Conservation (phyloP, 441 rosid species). For the Gossypium davidsonii region DNA sequence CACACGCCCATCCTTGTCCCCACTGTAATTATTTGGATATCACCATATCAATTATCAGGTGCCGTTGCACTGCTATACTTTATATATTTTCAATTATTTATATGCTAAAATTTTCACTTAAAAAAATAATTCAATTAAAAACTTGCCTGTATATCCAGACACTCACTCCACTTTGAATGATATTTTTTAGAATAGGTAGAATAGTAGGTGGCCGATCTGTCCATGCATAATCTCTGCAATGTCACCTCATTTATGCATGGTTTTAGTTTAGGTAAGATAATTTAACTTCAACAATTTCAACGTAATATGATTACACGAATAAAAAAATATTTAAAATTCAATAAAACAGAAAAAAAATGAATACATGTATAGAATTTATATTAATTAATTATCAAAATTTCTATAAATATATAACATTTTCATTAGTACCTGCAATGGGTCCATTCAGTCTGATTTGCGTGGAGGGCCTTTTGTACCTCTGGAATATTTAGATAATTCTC, state of each 20-base stretch:
- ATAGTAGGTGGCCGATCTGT: conserved; percentile 8
- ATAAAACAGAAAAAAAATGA: too few species aligned
- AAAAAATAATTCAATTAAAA: not conserved
- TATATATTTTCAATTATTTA: not conserved
- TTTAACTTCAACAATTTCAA: not conserved
- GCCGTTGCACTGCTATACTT: not conserved
- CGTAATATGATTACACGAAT: not conserved
- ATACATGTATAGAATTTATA: too few species aligned
- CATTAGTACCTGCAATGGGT: conserved; percentile 10
- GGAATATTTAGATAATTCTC: conserved; percentile 14
- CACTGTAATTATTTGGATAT: not conserved
- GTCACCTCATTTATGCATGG: not conserved
- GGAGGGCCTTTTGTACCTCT: conserved; percentile 28
- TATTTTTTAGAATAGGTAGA: conserved; percentile 19
- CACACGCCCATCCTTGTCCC: conserved; percentile 1
- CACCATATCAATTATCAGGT: not conserved
- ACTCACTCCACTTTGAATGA: conserved; percentile 23
- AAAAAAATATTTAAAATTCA: too few species aligned
- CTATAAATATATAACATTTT: not conserved
- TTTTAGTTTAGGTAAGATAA: not conserved
- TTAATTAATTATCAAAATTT: too few species aligned
- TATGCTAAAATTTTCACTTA: not conserved
- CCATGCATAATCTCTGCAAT: conserved; percentile 10
- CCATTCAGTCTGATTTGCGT: conserved; percentile 14
- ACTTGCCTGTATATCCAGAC: conserved; percentile 27